Evolutionary conservation across 768 basidiomycete genomes (phyloP), one percentile per base, ranked within the genome.

Genomic region (Chalciporus sphaerocephalus): DNA sequence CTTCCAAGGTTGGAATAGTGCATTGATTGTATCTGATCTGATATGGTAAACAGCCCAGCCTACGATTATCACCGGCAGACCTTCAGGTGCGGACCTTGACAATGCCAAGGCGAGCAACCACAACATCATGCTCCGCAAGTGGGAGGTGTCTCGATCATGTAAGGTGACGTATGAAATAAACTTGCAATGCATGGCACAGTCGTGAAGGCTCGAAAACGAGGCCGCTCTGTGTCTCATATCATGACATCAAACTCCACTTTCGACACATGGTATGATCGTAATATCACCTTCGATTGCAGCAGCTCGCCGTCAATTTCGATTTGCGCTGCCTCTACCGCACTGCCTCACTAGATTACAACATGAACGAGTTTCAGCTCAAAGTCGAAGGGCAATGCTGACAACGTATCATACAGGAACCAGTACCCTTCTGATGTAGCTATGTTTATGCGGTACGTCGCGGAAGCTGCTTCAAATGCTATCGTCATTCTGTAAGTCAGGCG

Each of bases 61-160:
- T 23, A 47, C 5, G 11, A 23, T 41, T 38, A 5, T 40, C 44
- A 79, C 77, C 73, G 40, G 75, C 74, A 1, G 73, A 83, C 36
- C 65, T 81, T 23, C n/a, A 79, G 78, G 74, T 40, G 75, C 74
- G 1, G 73, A 83, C 36, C 65, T 81, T 23, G 69, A 72, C 33
- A 53, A 69, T 20, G 45, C 55, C 18, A 61, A 57, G 40, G 61
- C 64, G n/a, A 67, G 67, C 34, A 64, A 58, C 37, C 64, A 73
- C 50, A 77, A 82, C 55, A 65, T 88, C 40, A 74, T 75, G 0
- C 85, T 89, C 61, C n/a, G n/a, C n/a, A n/a, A 74, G 71, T 24
- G 73, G 89, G 22, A 74, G 88, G 22, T 92, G 92, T 59, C 68
- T 92, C 13, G 88, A 92, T 55, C 78, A 85, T 34, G 92, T 59